A percentile compares a stretch with the other conserved stretches of the same genome.
Conservation (phyloP, 257 asterid genomes). For the Salvia miltiorrhiza region DNA sequence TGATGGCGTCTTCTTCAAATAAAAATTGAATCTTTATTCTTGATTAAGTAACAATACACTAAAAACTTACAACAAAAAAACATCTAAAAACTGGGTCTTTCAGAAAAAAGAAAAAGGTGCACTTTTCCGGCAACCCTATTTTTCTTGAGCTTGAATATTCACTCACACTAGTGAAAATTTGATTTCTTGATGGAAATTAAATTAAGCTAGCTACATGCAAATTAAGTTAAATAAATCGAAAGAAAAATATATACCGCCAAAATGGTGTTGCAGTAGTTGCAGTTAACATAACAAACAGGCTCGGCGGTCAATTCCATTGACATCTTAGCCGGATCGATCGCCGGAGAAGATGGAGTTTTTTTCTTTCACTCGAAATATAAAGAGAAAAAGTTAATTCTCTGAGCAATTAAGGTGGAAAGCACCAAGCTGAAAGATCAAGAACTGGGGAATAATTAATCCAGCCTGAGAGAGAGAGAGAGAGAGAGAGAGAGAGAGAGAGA, state of each 20-base stretch:
- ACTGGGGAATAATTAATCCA: background rate
- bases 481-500: constrained; percentile 18
- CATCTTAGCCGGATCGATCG: constrained; percentile 47
- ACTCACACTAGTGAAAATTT: background rate
- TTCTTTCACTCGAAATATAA: background rate
- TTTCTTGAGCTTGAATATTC: background rate
- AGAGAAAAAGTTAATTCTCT: too few relatives aligned
- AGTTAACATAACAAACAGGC: constrained; percentile 83
- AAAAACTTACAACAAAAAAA: background rate
- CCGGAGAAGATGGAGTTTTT: background rate
- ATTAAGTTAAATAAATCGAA: background rate
- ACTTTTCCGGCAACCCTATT: background rate
- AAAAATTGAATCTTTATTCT: constrained; percentile 4
- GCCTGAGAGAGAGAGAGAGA: constrained; percentile 27
- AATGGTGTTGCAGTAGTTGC: constrained; percentile 92
- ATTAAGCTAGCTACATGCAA: constrained; percentile 18
- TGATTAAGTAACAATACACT: background rate
- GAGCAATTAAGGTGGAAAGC: constrained; percentile 5
- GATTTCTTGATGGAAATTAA: constrained; percentile 2
- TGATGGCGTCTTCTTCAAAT: constrained; percentile 7
- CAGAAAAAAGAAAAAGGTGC: background rate
- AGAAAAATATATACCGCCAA: constrained; percentile 63
- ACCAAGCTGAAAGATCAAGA: constrained; percentile 27
- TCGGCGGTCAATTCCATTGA: constrained; percentile 65
- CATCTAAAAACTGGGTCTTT: background rate